These are phyloP conservation scores for Cryptosporidium meleagridis DNA, from an alignment of 169 alveolate genomes.

Conservation along the genomic window DNA sequence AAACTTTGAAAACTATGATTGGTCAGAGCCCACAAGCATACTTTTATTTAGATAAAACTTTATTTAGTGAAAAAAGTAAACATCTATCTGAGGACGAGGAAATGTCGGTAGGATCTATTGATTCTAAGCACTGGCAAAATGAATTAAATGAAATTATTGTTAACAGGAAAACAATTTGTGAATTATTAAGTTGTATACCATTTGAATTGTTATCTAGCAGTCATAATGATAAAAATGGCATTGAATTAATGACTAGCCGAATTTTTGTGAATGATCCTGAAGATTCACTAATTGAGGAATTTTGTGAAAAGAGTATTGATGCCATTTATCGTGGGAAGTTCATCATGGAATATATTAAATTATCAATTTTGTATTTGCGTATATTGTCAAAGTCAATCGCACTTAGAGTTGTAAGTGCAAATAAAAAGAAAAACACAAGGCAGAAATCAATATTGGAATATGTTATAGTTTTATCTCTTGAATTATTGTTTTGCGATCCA, in stretches of 20 bases:
- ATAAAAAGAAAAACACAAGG: neutral
- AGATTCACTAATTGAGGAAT: neutral
- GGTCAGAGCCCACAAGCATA: slow-evolving; percentile 72
- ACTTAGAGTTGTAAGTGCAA: slow-evolving; percentile 31
- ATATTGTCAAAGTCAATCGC: slow-evolving; percentile 38
- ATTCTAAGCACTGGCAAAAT: slow-evolving; percentile 52
- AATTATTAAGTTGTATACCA: slow-evolving; percentile 69
- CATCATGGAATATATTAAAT: slow-evolving; percentile 45
- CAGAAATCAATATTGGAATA: neutral
- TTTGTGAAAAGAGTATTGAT: neutral
- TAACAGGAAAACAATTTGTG: slow-evolving; percentile 59
- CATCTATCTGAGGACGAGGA: neutral
- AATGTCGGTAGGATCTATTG: neutral
- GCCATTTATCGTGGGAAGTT: neutral
- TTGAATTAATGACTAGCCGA: neutral
- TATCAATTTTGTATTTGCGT: slow-evolving; percentile 29
- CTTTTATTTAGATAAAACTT: slow-evolving; percentile 13
- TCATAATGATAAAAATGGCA: neutral
- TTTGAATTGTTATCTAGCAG: slow-evolving; percentile 17
- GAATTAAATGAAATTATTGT: slow-evolving; percentile 45
- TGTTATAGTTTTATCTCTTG: slow-evolving; percentile 37
- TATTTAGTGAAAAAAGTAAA: neutral
- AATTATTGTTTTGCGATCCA: slow-evolving; percentile 12
- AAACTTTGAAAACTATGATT: slow-evolving; percentile 65
- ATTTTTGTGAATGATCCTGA: slow-evolving; percentile 20